These are phyloP conservation scores for Fraxinus latifolia DNA, from an alignment of 305 asterid species.

Conservation along the genomic window DNA sequence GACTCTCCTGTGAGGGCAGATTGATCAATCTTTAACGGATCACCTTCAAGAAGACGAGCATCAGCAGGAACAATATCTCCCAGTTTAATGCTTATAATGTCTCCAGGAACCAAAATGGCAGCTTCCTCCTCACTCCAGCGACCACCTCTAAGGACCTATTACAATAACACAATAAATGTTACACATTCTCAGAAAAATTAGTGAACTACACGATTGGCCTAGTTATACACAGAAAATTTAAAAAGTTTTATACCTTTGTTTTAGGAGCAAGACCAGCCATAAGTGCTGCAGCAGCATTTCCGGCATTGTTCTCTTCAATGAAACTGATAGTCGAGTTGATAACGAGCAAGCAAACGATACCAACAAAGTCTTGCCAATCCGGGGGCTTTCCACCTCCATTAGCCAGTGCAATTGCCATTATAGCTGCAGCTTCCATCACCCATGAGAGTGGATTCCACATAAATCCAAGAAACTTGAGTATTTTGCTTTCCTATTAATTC, in stretches of 20 bases:
- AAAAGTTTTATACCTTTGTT: constrained; percentile 38
- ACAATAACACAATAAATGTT: background rate
- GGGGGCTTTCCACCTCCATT: constrained; percentile 50
- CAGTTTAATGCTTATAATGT: constrained; percentile 51
- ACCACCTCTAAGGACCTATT: constrained; percentile 49
- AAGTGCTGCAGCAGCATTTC: constrained; percentile 59
- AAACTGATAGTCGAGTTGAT: constrained; percentile 57
- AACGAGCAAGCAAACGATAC: constrained; percentile 45
- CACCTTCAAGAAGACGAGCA: constrained; percentile 61
- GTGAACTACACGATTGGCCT: background rate
- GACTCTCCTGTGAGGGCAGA: constrained; percentile 56
- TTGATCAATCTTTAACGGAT: constrained; percentile 47
- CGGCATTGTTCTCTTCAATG: constrained; percentile 56
- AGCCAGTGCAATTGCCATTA: constrained; percentile 53
- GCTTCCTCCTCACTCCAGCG: constrained; percentile 62
- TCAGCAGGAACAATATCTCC: constrained; percentile 56
- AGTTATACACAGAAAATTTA: background rate
- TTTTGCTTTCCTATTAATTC: constrained; percentile 41
- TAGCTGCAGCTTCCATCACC: constrained; percentile 64
- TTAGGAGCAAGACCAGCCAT: constrained; percentile 67
- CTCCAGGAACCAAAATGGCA: constrained; percentile 52
- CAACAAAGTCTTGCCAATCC: constrained; percentile 59
- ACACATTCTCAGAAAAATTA: background rate
- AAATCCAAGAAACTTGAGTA: constrained; percentile 48
- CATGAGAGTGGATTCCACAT: constrained; percentile 64